A percentile compares a stretch with the other conserved stretches of the same genome.
These are phyloP conservation scores for Talaromyces pinophilus DNA, from an alignment of 2,329 filamentous ascomycete species.

Conservation along the genomic window DNA sequence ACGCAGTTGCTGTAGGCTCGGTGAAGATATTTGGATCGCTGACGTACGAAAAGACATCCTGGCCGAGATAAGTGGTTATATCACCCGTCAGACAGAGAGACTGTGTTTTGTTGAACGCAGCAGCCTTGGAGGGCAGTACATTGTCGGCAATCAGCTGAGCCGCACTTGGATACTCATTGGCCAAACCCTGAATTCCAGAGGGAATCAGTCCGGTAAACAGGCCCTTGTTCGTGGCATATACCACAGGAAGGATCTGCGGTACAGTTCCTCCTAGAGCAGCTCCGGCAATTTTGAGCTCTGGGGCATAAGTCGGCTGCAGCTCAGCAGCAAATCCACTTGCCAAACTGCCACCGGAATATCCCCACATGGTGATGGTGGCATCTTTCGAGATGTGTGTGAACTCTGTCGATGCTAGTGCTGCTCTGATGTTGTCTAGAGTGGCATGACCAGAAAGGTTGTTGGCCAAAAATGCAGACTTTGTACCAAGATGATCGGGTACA, in stretches of 20 bases:
- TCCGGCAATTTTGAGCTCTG: conserved; percentile 52
- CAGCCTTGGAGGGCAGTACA: conserved; percentile 26
- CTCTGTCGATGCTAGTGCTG: conserved; percentile 35
- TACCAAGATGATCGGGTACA: conserved; percentile 52
- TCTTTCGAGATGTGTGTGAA: conserved; percentile 36
- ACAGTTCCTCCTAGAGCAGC: conserved; percentile 54
- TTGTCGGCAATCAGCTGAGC: conserved; percentile 24
- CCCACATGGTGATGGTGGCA: conserved; percentile 52
- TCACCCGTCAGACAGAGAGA: conserved; percentile 29
- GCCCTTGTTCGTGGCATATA: conserved; percentile 38
- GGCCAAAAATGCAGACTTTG: conserved; percentile 46
- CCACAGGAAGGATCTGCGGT: conserved; percentile 43
- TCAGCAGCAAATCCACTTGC: conserved; percentile 54
- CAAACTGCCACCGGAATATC: conserved; percentile 58
- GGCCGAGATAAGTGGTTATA: conserved; percentile 24
- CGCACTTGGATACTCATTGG: conserved; percentile 32
- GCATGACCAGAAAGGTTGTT: conserved; percentile 48
- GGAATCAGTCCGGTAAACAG: conserved; percentile 41
- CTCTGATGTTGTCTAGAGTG: conserved; percentile 48
- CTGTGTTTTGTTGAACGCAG: conserved; percentile 28
- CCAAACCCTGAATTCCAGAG: conserved; percentile 31
- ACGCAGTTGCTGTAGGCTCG: conserved; percentile 13
- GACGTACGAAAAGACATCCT: conserved; percentile 30
- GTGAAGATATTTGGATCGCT: conserved; percentile 28
- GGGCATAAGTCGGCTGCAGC: conserved; percentile 52